phyloP scores from a whole-genome alignment of 140 eudicot genomes.

The Ambrosia hybrid region DNA sequence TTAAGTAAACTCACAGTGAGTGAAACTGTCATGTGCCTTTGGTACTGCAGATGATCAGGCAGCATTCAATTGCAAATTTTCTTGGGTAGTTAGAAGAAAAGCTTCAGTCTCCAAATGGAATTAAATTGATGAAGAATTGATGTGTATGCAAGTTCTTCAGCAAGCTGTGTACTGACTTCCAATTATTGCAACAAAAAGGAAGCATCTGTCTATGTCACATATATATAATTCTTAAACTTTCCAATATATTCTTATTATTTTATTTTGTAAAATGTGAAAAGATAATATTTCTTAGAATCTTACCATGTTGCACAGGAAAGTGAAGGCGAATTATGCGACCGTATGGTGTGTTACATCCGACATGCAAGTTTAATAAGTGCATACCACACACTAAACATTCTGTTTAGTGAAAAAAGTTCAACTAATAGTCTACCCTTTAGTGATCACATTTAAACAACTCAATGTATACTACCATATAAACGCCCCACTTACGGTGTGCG shows the following conservation, averaged over 20 bases:
- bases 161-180: slow-evolving; percentile 27
- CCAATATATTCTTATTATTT: slow-evolving; percentile 16
- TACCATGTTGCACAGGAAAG: slow-evolving; percentile 56
- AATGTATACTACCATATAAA: too few species aligned
- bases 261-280: slow-evolving; percentile 19
- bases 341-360: slow-evolving; percentile 46
- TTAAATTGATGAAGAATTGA: slow-evolving; percentile 17
- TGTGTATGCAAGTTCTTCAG: slow-evolving; percentile 38
- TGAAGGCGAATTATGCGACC: slow-evolving; percentile 52
- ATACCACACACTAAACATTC: slow-evolving; percentile 39
- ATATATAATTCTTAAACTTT: slow-evolving; percentile 8
- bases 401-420: slow-evolving; percentile 36
- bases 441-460: slow-evolving; percentile 30
- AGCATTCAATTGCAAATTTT: slow-evolving; percentile 34
- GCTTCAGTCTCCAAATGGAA: slow-evolving; percentile 11
- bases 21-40: slow-evolving; percentile 33
- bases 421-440: slow-evolving; percentile 26
- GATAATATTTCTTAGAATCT: slow-evolving; percentile 54
- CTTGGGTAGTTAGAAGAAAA: slow-evolving; percentile 19
- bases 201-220: slow-evolving; percentile 16
- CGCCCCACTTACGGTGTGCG: too few species aligned
- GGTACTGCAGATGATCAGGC: slow-evolving; percentile 37
- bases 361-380: slow-evolving; percentile 36
- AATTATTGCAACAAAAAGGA: slow-evolving; percentile 29
- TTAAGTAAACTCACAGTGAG: slow-evolving; percentile 28